A percentile compares a stretch with the other conserved stretches of the same genome.
phyloP scores from a whole-genome alignment of 2,329 filamentous ascomycete species.

The Ophiosphaerella herpotricha region DNA sequence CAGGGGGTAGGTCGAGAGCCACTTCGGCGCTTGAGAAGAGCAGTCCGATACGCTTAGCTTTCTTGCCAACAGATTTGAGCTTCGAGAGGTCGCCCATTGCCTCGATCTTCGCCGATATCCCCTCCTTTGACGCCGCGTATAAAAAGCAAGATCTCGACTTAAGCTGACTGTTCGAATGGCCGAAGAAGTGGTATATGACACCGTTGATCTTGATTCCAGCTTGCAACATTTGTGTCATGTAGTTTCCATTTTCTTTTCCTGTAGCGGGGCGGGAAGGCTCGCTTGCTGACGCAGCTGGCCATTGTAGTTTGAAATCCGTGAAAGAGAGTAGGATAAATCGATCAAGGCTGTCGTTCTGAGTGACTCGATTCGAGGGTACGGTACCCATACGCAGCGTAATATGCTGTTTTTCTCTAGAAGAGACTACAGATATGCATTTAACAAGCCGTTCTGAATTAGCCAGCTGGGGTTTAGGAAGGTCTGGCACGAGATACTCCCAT shows the following conservation, averaged over 20 bases:
- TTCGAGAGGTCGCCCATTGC: conserved; percentile 48
- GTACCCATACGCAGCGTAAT: conserved; percentile 33
- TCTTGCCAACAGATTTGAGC: conserved; percentile 51
- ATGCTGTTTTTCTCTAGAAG: conserved; percentile 24
- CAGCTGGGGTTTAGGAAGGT: conserved; percentile 21
- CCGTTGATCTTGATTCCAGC: conserved; percentile 44
- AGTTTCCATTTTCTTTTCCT: conserved; percentile 44
- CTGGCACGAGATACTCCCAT: conserved; percentile 33
- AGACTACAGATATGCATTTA: conserved; percentile 36
- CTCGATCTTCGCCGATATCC: conserved; percentile 42
- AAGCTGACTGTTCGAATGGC: conserved; percentile 52
- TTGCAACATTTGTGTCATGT: conserved; percentile 42
- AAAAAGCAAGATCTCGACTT: conserved; percentile 50
- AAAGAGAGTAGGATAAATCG: conserved; percentile 44
- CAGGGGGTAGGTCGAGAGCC: conserved; percentile 37
- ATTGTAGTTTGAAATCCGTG: conserved; percentile 39
- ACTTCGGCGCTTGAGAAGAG: conserved; percentile 48
- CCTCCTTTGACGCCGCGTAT: conserved; percentile 41
- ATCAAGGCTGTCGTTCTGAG: conserved; percentile 30
- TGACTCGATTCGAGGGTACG: conserved; percentile 40
- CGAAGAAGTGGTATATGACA: conserved; percentile 48
- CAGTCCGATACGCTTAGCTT: conserved; percentile 50
- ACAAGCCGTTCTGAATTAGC: conserved; percentile 17
- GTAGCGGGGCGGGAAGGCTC: conserved; percentile 28
- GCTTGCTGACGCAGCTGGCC: conserved; percentile 5